phyloP scores from a whole-genome alignment of 176 grass and related monocot genomes.

The Raddia distichophylla region DNA sequence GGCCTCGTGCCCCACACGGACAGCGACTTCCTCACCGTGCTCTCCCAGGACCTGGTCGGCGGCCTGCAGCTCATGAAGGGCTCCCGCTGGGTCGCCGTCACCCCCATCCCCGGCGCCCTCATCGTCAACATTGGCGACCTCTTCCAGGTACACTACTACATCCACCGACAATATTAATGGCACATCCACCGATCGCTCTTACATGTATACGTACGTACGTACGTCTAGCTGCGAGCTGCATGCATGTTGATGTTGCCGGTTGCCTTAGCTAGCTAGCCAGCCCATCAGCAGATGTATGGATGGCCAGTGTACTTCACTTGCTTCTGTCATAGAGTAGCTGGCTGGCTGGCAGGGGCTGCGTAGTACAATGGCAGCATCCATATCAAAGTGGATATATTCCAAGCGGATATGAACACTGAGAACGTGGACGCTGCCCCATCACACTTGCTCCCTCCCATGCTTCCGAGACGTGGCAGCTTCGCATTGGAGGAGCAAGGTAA shows the following conservation, averaged over 20 bases:
- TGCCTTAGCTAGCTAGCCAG: neutral
- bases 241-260: neutral
- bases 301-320: slow-evolving; percentile 4
- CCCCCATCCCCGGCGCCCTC: slow-evolving; percentile 71
- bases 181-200: neutral
- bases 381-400: slow-evolving; percentile 19
- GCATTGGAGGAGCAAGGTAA: too few species aligned
- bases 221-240: neutral
- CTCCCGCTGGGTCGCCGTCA: slow-evolving; percentile 69
- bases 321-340: neutral
- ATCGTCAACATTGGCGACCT: slow-evolving; percentile 94
- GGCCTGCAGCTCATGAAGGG: slow-evolving; percentile 79
- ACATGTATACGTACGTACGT: neutral
- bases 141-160: slow-evolving; percentile 63
- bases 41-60: slow-evolving; percentile 68
- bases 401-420: neutral
- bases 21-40: slow-evolving; percentile 93
- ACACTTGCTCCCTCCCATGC: too few species aligned
- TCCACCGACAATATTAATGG: too few species aligned
- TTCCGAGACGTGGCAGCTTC: too few species aligned
- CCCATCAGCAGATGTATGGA: neutral
- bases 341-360: neutral
- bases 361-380: slow-evolving; percentile 26
- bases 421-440: slow-evolving; percentile 18
- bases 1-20: slow-evolving; percentile 91